Evolutionary conservation across 495 filamentous ascomycete genomes (phyloP).

Genomic region (Mytilinidion resinicola): DNA sequence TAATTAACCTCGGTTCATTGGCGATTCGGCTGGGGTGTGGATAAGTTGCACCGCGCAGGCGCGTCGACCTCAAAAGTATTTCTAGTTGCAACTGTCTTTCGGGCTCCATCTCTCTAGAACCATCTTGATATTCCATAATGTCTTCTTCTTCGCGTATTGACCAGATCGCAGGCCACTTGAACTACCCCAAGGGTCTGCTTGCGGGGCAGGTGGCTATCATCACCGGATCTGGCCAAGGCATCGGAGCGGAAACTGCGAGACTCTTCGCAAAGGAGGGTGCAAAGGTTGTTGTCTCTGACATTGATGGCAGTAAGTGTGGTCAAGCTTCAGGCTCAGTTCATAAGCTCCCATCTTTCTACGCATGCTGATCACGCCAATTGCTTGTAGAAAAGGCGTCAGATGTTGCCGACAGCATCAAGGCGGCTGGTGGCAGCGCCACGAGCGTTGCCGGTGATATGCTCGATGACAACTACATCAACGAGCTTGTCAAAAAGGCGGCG

Average conservation of each 20-base stretch:
- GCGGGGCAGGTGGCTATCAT: constrained; percentile 78
- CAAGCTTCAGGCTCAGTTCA: not conserved
- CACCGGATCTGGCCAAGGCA: constrained; percentile 82
- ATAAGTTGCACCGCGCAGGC: no score
- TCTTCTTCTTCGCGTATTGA: constrained; percentile 31
- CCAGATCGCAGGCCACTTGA: constrained; percentile 70
- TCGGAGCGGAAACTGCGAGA: constrained; percentile 74
- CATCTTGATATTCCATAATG: not conserved
- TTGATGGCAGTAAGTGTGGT: constrained; percentile 56
- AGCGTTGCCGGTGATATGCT: constrained; percentile 70
- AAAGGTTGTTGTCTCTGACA: constrained; percentile 74
- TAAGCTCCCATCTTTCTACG: not conserved
- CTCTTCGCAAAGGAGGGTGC: constrained; percentile 83
- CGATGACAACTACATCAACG: constrained; percentile 56
- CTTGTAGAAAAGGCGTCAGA: constrained; percentile 54
- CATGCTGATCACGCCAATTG: constrained; percentile 13
- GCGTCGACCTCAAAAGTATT: no score
- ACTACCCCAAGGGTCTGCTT: constrained; percentile 71
- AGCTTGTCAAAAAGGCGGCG: constrained; percentile 64
- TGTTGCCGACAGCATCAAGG: constrained; percentile 59
- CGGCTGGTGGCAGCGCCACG: constrained; percentile 56
- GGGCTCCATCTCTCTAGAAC: not conserved
- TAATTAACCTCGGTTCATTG: no score
- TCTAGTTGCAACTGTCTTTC: no score
- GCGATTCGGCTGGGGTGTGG: no score